phyloP scores from a whole-genome alignment of 1,284 basidiomycete genomes.

The Ceratobasidium sp. region DNA sequence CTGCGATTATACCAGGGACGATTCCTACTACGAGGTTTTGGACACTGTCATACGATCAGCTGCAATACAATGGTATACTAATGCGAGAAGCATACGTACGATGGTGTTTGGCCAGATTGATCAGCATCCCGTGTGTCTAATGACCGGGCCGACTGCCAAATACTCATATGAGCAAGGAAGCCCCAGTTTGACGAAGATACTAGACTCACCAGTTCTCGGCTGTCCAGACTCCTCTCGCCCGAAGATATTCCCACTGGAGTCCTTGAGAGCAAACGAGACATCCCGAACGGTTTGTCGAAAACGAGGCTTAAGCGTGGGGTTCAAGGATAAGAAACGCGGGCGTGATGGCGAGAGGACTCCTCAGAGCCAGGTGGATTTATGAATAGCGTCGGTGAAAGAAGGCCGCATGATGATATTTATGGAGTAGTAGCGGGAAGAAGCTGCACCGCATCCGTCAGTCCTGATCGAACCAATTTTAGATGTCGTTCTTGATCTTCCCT shows the following conservation, averaged over 20 bases:
- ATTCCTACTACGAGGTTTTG: neutral
- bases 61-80: neutral
- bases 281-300: neutral
- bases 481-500: no score
- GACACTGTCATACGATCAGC: neutral
- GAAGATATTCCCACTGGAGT: neutral
- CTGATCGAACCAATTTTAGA: neutral
- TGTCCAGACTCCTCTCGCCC: neutral
- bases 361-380: neutral
- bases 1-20: neutral
- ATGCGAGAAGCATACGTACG: neutral
- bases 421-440: neutral
- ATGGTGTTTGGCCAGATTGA: neutral
- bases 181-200: neutral
- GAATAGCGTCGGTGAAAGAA: neutral
- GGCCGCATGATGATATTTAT: neutral
- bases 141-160: neutral
- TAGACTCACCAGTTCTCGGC: neutral
- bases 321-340: neutral
- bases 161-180: neutral
- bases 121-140: neutral
- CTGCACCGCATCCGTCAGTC: neutral
- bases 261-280: neutral
- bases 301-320: neutral
- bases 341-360: neutral